A percentile compares a stretch with the other conserved stretches of the same genome.
Conservation (phyloP, 345 rosid species). For the Lepidium sativum region DNA sequence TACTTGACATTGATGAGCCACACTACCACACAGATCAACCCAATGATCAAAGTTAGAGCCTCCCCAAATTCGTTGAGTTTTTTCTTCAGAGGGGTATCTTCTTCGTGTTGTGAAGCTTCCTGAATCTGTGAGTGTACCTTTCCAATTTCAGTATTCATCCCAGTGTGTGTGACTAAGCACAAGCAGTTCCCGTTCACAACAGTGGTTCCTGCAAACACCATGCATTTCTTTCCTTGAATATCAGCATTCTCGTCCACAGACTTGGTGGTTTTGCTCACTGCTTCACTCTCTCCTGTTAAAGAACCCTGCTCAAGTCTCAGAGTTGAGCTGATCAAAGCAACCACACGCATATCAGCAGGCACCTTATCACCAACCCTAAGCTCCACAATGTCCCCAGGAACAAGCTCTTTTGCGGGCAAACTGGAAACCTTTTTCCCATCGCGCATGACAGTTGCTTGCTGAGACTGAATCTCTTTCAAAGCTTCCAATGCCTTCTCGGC, state of each 20-base stretch:
- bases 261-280: conserved; percentile 69
- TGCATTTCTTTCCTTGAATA: conserved; percentile 83
- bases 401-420: conserved; percentile 70
- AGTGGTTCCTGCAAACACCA: conserved; percentile 87
- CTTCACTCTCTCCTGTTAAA: conserved; percentile 84
- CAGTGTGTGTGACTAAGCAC: conserved; percentile 70
- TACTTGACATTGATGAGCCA: conserved; percentile 94
- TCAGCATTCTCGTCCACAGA: conserved; percentile 56
- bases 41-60: conserved; percentile 69
- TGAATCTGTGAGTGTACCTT: conserved; percentile 92
- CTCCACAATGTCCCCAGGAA: conserved; percentile 85
- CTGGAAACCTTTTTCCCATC: conserved; percentile 41
- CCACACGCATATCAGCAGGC: conserved; percentile 78
- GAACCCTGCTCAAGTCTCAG: conserved; percentile 85
- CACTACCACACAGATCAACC: conserved; percentile 68
- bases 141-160: conserved; percentile 88
- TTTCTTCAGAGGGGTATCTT: conserved; percentile 91
- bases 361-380: conserved; percentile 77
- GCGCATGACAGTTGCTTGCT: conserved; percentile 63
- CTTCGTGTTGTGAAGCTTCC: conserved; percentile 74
- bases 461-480: conserved; percentile 82
- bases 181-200: conserved; percentile 79
- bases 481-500: conserved; percentile 91
- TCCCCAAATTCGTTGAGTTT: conserved; percentile 89
- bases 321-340: conserved; percentile 65